Evolutionary conservation across 805 yeast genomes (phyloP).

Genomic region (Ogataea minuta): DNA sequence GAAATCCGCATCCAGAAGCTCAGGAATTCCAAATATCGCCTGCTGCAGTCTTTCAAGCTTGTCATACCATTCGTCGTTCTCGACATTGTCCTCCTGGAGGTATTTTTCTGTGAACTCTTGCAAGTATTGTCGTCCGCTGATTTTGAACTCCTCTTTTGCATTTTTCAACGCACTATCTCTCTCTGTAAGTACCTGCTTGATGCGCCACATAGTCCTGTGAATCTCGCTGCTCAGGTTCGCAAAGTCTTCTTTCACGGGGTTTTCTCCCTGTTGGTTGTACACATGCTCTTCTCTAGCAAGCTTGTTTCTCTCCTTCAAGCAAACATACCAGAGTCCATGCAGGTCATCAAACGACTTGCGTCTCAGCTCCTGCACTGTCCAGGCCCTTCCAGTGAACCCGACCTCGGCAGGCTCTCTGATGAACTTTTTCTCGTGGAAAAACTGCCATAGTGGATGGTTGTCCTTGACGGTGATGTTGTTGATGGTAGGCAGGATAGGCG

Average conservation of each 20-base stretch:
- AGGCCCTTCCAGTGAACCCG: constrained; percentile 61
- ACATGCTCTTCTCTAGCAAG: constrained; percentile 73
- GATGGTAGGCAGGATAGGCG: constrained; percentile 84
- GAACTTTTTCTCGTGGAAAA: constrained; percentile 64
- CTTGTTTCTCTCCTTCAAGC: constrained; percentile 78
- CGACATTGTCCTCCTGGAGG: constrained; percentile 54
- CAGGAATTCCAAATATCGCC: constrained; percentile 82
- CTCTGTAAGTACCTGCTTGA: constrained; percentile 84
- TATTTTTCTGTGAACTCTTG: constrained; percentile 58
- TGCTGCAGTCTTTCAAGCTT: constrained; percentile 75
- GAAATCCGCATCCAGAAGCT: constrained; percentile 58
- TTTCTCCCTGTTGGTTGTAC: constrained; percentile 38
- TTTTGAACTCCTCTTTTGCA: constrained; percentile 47
- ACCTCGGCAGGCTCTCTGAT: constrained; percentile 58
- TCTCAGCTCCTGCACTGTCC: constrained; percentile 88
- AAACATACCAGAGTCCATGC: constrained; percentile 87
- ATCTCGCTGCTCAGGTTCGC: constrained; percentile 39
- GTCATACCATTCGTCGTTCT: constrained; percentile 56
- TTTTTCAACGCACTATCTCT: constrained; percentile 69
- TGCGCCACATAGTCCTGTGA: constrained; percentile 68
- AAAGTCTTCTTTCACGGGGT: constrained; percentile 24
- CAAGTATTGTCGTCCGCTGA: constrained; percentile 47
- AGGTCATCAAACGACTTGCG: constrained; percentile 89
- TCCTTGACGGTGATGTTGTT: constrained; percentile 69
- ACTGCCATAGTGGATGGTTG: constrained; percentile 94